Conservation (phyloP, 2,329 filamentous ascomycete species). For the Microcyclosporella mali region DNA sequence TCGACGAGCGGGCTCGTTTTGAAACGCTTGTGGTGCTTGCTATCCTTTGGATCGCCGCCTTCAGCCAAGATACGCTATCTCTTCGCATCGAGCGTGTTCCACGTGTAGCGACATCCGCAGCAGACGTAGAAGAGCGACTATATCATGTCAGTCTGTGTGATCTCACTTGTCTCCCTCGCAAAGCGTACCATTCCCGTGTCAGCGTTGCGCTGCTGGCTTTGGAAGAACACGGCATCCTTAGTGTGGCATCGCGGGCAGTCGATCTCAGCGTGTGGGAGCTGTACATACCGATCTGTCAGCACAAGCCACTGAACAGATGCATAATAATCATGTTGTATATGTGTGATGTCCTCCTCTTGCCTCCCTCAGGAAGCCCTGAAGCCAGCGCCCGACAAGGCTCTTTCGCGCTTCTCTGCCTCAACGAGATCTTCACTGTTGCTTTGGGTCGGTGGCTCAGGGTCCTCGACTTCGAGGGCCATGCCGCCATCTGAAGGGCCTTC, state of each 20-base stretch:
- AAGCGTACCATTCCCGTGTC: slow-evolving; percentile 92
- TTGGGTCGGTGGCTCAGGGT: slow-evolving; percentile 29
- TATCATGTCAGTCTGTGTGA: slow-evolving; percentile 10
- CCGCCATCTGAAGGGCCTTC: slow-evolving; percentile 41
- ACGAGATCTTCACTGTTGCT: slow-evolving; percentile 22
- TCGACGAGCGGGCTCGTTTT: neutral
- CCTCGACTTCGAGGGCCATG: slow-evolving; percentile 40
- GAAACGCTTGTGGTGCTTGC: too few relatives aligned
- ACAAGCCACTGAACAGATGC: slow-evolving; percentile 29
- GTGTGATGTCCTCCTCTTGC: slow-evolving; percentile 23
- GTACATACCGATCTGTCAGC: slow-evolving; percentile 28
- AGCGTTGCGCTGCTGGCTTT: slow-evolving; percentile 92
- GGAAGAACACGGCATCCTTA: slow-evolving; percentile 94
- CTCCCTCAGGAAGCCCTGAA: slow-evolving; percentile 20
- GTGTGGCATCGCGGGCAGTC: slow-evolving; percentile 79
- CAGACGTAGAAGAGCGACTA: slow-evolving; percentile 63
- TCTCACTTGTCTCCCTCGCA: neutral
- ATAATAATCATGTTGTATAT: slow-evolving; percentile 10
- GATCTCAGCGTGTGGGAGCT: slow-evolving; percentile 50
- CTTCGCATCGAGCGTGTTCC: slow-evolving; percentile 37
- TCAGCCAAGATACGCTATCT: slow-evolving; percentile 16
- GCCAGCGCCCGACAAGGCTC: slow-evolving; percentile 18
- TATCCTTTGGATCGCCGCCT: too few relatives aligned
- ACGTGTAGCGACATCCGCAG: slow-evolving; percentile 87
- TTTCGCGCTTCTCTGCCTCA: slow-evolving; percentile 27